A percentile compares a stretch with the other conserved stretches of the same genome.
phyloP scores from a whole-genome alignment of 202 grass and related monocot genomes.

The Setaria italica region DNA sequence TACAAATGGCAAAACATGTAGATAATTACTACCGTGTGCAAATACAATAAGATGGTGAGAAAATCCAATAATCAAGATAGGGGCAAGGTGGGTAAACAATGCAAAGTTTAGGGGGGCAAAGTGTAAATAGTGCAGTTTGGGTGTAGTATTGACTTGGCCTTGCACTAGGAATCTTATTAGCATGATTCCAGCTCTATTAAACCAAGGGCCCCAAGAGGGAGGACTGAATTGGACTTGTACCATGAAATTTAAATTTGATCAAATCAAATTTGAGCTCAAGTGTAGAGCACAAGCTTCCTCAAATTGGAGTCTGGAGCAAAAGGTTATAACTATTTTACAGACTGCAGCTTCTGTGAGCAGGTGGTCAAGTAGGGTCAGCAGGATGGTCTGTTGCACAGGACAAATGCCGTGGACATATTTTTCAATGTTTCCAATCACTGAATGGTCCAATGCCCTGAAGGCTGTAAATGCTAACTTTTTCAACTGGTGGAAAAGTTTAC shows the following conservation, averaged over 20 bases:
- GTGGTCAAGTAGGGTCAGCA: neutral
- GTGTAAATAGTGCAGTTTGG: neutral
- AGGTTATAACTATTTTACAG: neutral
- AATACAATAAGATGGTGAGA: neutral
- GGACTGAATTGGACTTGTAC: neutral
- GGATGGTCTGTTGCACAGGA: neutral
- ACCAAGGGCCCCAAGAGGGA: neutral
- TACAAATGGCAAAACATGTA: neutral
- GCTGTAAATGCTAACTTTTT: neutral
- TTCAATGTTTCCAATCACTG: neutral
- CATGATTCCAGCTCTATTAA: neutral
- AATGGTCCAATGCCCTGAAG: neutral
- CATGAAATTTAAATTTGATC: neutral
- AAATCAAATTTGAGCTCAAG: neutral
- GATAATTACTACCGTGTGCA: neutral
- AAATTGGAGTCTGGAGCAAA: neutral
- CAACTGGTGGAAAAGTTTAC: neutral
- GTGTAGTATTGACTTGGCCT: neutral
- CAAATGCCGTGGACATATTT: neutral
- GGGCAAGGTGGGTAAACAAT: neutral
- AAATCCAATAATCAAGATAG: neutral
- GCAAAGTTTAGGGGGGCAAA: neutral
- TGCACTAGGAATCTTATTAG: neutral
- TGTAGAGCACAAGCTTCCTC: neutral
- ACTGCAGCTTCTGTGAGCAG: neutral